phyloP scores from a whole-genome alignment of 305 asterid species.

The Solanum hybrid region DNA sequence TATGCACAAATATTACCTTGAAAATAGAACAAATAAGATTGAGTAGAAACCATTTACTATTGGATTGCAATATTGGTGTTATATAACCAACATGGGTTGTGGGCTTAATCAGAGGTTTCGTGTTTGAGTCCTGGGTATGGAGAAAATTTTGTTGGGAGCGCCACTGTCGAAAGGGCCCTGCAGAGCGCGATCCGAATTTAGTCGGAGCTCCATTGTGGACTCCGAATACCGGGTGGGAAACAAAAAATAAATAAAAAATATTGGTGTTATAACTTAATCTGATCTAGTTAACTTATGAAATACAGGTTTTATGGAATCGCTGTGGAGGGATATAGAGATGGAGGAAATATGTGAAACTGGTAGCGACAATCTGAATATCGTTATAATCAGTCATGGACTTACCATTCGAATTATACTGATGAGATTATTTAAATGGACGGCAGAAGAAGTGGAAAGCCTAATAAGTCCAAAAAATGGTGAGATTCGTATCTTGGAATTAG shows the following conservation, averaged over 20 bases:
- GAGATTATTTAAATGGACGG: constrained; percentile 61
- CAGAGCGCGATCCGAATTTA: background rate
- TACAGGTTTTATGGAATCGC: constrained; percentile 55
- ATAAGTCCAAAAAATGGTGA: constrained; percentile 45
- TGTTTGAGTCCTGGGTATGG: background rate
- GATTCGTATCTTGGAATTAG: constrained; percentile 47
- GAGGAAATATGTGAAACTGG: constrained; percentile 20
- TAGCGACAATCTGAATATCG: constrained; percentile 40
- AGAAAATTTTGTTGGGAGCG: no score
- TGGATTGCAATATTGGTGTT: background rate
- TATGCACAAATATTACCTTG: background rate
- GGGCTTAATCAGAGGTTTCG: background rate
- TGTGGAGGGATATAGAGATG: constrained; percentile 64
- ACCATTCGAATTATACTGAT: constrained; percentile 49
- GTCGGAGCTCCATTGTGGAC: background rate
- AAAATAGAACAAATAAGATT: background rate
- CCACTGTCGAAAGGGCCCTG: background rate
- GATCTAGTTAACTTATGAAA: background rate
- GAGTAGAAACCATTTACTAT: background rate
- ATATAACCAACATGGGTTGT: background rate
- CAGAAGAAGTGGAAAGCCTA: constrained; percentile 48
- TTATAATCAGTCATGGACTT: constrained; percentile 59
- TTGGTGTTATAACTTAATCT: background rate
- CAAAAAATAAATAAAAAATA: no score
- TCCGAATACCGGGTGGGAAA: no score